Conservation (phyloP, 2,329 filamentous ascomycete species). For the Curvularia verruculosa region DNA sequence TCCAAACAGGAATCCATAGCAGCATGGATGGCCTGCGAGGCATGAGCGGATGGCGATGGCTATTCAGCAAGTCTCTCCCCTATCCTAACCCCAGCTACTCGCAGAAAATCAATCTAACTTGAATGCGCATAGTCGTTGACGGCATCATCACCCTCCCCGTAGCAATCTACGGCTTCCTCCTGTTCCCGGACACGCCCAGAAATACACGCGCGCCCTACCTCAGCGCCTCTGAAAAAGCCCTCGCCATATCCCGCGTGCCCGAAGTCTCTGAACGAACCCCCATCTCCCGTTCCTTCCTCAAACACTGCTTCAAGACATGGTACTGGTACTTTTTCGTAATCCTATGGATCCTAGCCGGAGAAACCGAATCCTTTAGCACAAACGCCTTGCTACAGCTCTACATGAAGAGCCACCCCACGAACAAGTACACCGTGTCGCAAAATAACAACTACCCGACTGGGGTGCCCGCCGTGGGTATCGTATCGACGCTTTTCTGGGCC, state of each 20-base stretch:
- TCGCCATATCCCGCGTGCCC: constrained; percentile 55
- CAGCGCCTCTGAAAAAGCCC: constrained; percentile 47
- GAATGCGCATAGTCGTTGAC: constrained; percentile 50
- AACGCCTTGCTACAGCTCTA: constrained; percentile 65
- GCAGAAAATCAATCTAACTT: not conserved
- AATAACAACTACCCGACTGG: constrained; percentile 62
- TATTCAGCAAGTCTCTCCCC: constrained; percentile 21
- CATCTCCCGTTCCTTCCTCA: constrained; percentile 58
- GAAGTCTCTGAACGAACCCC: constrained; percentile 53
- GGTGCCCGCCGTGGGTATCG: constrained; percentile 59
- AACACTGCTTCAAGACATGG: constrained; percentile 64
- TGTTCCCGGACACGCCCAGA: constrained; percentile 54
- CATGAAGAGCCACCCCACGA: constrained; percentile 55
- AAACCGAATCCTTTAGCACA: constrained; percentile 72
- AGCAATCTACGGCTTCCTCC: constrained; percentile 60
- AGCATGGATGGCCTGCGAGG: constrained; percentile 56
- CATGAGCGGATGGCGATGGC: constrained; percentile 61
- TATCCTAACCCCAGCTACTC: no score
- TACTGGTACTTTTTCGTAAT: constrained; percentile 70
- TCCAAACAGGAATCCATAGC: constrained; percentile 61
- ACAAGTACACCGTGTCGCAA: constrained; percentile 56
- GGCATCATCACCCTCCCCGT: constrained; percentile 64
- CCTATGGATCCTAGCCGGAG: constrained; percentile 73
- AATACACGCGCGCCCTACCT: constrained; percentile 54
- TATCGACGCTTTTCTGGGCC: constrained; percentile 70